Conservation (phyloP, 2,329 filamentous ascomycete genomes). For the Cercospora zeina region DNA sequence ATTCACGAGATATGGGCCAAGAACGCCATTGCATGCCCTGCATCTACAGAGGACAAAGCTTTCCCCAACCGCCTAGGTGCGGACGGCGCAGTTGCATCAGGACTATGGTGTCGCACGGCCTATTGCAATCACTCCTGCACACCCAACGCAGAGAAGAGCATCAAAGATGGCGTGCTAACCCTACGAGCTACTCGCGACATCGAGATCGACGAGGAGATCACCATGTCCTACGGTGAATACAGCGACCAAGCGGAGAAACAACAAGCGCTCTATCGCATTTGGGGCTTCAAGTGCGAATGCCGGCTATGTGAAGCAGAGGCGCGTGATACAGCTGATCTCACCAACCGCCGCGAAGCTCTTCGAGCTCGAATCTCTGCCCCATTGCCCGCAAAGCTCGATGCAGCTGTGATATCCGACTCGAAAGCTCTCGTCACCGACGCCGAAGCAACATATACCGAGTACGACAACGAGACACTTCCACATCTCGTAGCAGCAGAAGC, state of each 20-base stretch:
- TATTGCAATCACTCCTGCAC: conserved; percentile 26
- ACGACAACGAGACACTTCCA: conserved; percentile 2
- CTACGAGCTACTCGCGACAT: conserved; percentile 19
- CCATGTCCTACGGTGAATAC: conserved; percentile 19
- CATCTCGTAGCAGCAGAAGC: conserved; percentile 14
- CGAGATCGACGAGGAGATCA: conserved; percentile 23
- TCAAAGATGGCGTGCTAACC: conserved; percentile 20
- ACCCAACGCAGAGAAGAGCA: conserved; percentile 23
- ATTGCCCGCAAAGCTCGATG: conserved; percentile 4
- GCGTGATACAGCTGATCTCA: not conserved
- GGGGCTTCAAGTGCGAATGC: conserved; percentile 21
- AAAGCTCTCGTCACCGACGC: conserved; percentile 11
- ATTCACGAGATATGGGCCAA: conserved; percentile 22
- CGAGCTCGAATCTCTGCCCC: conserved; percentile 6
- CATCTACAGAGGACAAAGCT: not conserved
- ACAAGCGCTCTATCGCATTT: conserved; percentile 7
- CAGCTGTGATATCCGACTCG: not conserved
- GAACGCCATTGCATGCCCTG: conserved; percentile 19
- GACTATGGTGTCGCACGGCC: conserved; percentile 17
- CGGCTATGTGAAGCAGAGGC: conserved; percentile 12
- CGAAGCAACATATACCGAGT: not conserved
- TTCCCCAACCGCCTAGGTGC: conserved; percentile 13
- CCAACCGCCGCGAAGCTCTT: conserved; percentile 6
- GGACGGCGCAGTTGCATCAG: conserved; percentile 6
- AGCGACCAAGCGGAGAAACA: conserved; percentile 6